Evolutionary conservation across 345 rosid species (phyloP).

Genomic region (Erucastrum elatum): DNA sequence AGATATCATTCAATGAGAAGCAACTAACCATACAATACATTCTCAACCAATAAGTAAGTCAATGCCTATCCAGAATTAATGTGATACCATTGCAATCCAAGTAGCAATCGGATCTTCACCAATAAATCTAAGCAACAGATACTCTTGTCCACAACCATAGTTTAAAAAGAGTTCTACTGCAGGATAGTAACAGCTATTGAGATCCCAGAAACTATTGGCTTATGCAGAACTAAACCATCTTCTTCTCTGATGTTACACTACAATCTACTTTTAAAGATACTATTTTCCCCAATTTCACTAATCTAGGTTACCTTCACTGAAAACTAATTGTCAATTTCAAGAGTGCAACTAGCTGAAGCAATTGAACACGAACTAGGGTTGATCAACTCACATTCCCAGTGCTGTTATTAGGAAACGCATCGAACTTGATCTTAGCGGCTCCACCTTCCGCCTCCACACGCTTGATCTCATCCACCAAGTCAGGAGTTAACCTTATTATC

Average conservation of each 20-base stretch:
- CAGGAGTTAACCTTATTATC: conserved; percentile 81
- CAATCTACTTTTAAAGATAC: background rate
- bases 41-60: conserved; percentile 25
- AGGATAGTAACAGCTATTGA: conserved; percentile 16
- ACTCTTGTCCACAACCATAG: background rate
- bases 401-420: conserved; percentile 57
- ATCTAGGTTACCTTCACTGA: conserved; percentile 20
- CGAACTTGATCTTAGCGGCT: conserved; percentile 84
- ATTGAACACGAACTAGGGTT: conserved; percentile 15
- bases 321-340: conserved; percentile 10
- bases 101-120: conserved; percentile 1
- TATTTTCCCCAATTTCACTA: conserved; percentile 15
- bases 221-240: background rate
- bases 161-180: background rate
- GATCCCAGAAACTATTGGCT: background rate
- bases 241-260: background rate
- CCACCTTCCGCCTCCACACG: conserved; percentile 71
- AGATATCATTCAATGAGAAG: conserved; percentile 17
- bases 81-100: conserved; percentile 12
- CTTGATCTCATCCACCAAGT: conserved; percentile 87
- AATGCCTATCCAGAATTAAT: conserved; percentile 14
- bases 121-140: conserved; percentile 3
- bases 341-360: background rate
- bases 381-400: conserved; percentile 70
- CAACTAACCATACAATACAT: conserved; percentile 7